A percentile compares a stretch with the other conserved stretches of the same genome.
Evolutionary conservation across 2,329 filamentous ascomycete genomes (phyloP).

Genomic region (Fusarium tricinctum): DNA sequence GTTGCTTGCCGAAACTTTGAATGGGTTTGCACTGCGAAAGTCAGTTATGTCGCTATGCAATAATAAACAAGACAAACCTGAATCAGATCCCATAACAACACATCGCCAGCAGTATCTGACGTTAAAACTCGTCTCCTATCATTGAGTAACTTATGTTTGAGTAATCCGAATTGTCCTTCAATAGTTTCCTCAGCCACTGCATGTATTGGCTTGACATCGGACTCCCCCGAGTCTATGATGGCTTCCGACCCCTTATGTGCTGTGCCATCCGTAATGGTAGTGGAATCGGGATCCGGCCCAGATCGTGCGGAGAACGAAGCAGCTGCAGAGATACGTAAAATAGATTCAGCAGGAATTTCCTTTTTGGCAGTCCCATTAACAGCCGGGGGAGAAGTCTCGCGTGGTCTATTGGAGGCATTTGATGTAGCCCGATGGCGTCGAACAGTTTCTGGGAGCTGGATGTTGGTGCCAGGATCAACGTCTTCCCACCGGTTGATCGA

Average conservation of each 20-base stretch:
- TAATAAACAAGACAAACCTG: conserved; percentile 67
- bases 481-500: conserved; percentile 94
- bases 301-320: conserved; percentile 77
- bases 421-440: conserved; percentile 64
- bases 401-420: conserved; percentile 57
- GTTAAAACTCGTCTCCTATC: conserved; percentile 91
- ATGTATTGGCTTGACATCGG: conserved; percentile 71
- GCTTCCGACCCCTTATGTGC: conserved; percentile 58
- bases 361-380: conserved; percentile 62
- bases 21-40: conserved; percentile 80
- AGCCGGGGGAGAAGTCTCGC: conserved; percentile 53
- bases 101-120: conserved; percentile 93
- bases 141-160: conserved; percentile 93
- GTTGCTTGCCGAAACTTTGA: conserved; percentile 91
- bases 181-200: conserved; percentile 83
- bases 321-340: conserved; percentile 87
- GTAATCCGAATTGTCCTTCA: conserved; percentile 93
- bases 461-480: conserved; percentile 81
- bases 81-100: conserved; percentile 93
- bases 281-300: conserved; percentile 67
- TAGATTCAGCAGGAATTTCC: conserved; percentile 81
- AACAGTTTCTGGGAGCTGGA: conserved; percentile 73
- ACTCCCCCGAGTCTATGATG: conserved; percentile 48
- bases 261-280: conserved; percentile 61
- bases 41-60: conserved; percentile 22